Base-by-base conservation (phyloP, 768 basidiomycete species). In the Lactarius evosmus region DNA sequence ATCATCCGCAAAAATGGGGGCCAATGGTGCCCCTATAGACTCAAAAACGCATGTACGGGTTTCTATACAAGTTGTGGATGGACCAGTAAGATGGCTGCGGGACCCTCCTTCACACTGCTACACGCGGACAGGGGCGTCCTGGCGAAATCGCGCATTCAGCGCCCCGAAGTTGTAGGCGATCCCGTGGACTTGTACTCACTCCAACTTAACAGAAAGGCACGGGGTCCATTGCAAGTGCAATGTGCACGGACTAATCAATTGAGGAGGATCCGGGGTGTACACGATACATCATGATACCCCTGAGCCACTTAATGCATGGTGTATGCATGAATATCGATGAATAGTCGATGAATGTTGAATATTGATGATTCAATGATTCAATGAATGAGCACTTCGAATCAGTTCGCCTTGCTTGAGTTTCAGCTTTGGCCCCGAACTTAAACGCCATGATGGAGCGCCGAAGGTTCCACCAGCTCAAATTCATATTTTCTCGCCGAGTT, bases 61-160 rank as follows among this genome's bases (percentile, higher is more conserved):
- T 12, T 50, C 46, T 50, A 52, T 52, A 52, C 51, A 52, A 29
- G 51, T 52, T 52, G 29, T 52, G 51, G 30, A 30, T 9, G 51
- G 17, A 30, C 51, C 51, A 8, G 51, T 19, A 8, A 30, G 29
- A 52, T 52, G 51, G 51, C 51, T 52, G 51, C 51, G 0, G 14
- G 27, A 19, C 50, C 27, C 17, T 51, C 30, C 50, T 46, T 46
- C 22, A 49, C 46, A 25, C 4, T 49, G 46, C 22, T 49, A 22
- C 25, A 11, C 22, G 44, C 22, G 11, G n/a, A 46, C 44, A 49
- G 46, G 46, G 46, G 46, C 12, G 16, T 25, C 46, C n/a, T n/a
- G 8, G n/a, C n/a, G 3, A 44, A n/a, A 44, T 49, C 8, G 41
- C 41, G n/a, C 41, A 22, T 22, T 22, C 41, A 44, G 44, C 9